Percentiles rank a stretch among this genome's conserved stretches.
phyloP scores from a whole-genome alignment of 768 basidiomycete genomes.

The Hygrophorus russula region DNA sequence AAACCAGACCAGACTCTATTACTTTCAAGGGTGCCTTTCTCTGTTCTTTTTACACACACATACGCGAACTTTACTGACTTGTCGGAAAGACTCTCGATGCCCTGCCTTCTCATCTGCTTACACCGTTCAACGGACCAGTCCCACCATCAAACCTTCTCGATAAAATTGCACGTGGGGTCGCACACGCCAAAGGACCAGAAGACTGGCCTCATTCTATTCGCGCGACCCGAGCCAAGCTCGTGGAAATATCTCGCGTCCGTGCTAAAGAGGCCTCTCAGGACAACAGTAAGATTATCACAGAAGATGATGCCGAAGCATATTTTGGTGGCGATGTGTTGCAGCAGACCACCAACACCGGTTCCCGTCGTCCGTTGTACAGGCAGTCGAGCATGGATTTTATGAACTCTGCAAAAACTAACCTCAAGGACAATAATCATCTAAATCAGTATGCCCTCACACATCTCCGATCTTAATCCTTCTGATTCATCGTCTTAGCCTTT shows the following conservation, averaged over 20 bases:
- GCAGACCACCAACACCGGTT: slow-evolving; percentile 28
- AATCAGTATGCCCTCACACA: slow-evolving; percentile 37
- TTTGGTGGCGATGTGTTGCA: slow-evolving; percentile 29
- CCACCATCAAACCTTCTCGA: slow-evolving; percentile 82
- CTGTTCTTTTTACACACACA: slow-evolving; percentile 4
- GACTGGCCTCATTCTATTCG: slow-evolving; percentile 82
- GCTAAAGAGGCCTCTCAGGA: slow-evolving; percentile 38
- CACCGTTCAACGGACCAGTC: slow-evolving; percentile 75
- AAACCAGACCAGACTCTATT: slow-evolving; percentile 60
- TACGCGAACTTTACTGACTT: slow-evolving; percentile 5
- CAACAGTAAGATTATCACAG: slow-evolving; percentile 30
- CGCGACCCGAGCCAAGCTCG: slow-evolving; percentile 72
- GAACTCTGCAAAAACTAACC: slow-evolving; percentile 34
- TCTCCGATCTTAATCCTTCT: slow-evolving; percentile 4
- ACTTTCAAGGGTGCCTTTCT: slow-evolving; percentile 46
- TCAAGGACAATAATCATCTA: slow-evolving; percentile 43
- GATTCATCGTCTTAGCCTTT: slow-evolving; percentile 33
- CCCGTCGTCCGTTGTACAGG: slow-evolving; percentile 53
- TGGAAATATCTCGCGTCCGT: slow-evolving; percentile 62
- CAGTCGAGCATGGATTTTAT: slow-evolving; percentile 88
- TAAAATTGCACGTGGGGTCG: slow-evolving; percentile 72
- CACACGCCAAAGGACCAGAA: slow-evolving; percentile 58
- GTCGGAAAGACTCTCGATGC: slow-evolving; percentile 74
- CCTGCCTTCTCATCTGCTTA: slow-evolving; percentile 73
- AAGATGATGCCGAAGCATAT: slow-evolving; percentile 26